Evolutionary conservation across 805 yeast species (phyloP).

Genomic region (Candida lessepsii): DNA sequence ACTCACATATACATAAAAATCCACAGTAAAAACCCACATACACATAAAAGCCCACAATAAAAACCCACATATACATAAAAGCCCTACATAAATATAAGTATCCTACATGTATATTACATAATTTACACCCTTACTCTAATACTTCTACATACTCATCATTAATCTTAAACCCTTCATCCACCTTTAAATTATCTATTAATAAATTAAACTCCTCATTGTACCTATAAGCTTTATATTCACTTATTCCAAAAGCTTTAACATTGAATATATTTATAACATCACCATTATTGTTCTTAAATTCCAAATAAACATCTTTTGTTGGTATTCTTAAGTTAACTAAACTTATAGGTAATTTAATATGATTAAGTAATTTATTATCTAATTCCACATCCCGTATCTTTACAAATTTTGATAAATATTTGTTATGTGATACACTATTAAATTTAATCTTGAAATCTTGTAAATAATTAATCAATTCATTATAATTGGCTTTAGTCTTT

Average conservation of each 20-base stretch:
- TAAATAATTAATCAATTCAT: slow-evolving; percentile 19
- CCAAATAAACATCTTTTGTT: slow-evolving; percentile 32
- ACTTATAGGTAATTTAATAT: slow-evolving; percentile 33
- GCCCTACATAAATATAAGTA: neutral
- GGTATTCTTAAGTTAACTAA: slow-evolving; percentile 33
- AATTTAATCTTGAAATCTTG: slow-evolving; percentile 15
- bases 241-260: slow-evolving; percentile 31
- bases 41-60: too few relatives aligned
- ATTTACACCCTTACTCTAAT: slow-evolving; percentile 1
- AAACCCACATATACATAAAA: too few relatives aligned
- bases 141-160: slow-evolving; percentile 1
- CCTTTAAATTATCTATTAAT: slow-evolving; percentile 14
- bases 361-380: slow-evolving; percentile 19
- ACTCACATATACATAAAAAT: too few relatives aligned
- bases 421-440: slow-evolving; percentile 16
- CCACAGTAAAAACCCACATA: too few relatives aligned
- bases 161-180: neutral
- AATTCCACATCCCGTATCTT: slow-evolving; percentile 27
- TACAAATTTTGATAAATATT: slow-evolving; percentile 30
- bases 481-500: slow-evolving; percentile 17
- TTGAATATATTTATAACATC: slow-evolving; percentile 17
- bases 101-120: neutral
- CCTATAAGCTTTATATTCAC: slow-evolving; percentile 25
- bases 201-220: slow-evolving; percentile 23
- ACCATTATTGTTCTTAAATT: slow-evolving; percentile 17